Base-by-base conservation (phyloP, 1,284 basidiomycete genomes). In the Cryptococcus sp. region DNA sequence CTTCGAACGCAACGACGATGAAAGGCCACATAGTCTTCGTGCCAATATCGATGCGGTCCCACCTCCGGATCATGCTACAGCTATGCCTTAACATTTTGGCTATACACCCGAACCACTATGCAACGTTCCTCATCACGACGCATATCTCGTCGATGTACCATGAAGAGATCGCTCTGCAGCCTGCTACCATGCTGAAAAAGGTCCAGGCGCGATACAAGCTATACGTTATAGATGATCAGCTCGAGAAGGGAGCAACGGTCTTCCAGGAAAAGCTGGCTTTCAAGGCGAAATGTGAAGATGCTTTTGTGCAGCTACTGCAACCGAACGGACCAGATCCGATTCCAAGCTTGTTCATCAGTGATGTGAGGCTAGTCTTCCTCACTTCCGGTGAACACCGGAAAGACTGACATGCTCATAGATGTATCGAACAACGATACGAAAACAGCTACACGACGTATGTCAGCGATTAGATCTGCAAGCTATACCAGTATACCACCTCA, bases 11-110 rank as follows among this genome's bases (percentile, higher is more conserved):
- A 2, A 35, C 31, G 31, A 35, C 31, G 13, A 35, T 35, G 31
- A 35, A 3, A 35, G 42, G 42, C 22, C 42, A 45, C 22, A 22
- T 45, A 4, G 22, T 45, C 11, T 45, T n/a, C 11, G 42, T 45
- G 22, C 42, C 42, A 10, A 45, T 45, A 45, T 45, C 58, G 53
- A 15, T 39, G 35, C 50, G 50, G 31, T 56, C 54, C 15, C 54
- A 56, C 40, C 20, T 56, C 7, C 54, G 54, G 3, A 23, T 41
- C 46, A n/a, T 38, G 15, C 27, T 56, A 6, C 47, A 49, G 23
- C 47, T 56, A 16, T 42, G n/a, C 23, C 47, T 56, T 4, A 56
- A 56, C 47, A 8, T 48, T 5, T 46, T 56, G 35, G 7, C 11
- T 3, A 27, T 50, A 16, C 54, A 50, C 31, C 54, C 35, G 22